Evolutionary conservation across 805 yeast genomes (phyloP).

Genomic region (Starmerella khaoyaiensis): DNA sequence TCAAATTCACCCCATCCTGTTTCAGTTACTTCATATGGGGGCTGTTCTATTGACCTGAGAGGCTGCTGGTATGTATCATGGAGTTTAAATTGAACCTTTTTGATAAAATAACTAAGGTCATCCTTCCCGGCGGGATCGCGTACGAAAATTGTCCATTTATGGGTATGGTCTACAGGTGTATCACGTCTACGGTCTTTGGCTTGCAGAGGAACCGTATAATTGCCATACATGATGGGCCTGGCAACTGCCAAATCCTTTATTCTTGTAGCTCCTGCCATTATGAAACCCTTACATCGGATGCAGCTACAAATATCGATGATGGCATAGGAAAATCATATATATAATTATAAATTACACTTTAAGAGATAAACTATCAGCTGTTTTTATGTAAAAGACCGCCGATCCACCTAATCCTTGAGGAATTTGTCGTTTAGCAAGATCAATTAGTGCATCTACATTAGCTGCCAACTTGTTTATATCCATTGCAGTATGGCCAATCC

Average conservation of each 20-base stretch:
- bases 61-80: slow-evolving; percentile 90
- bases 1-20: slow-evolving; percentile 99
- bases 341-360: not conserved
- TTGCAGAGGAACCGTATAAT: slow-evolving; percentile 57
- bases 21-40: slow-evolving; percentile 91
- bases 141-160: slow-evolving; percentile 87
- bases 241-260: slow-evolving; percentile 49
- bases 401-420: slow-evolving; percentile 13
- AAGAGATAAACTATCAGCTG: slow-evolving; percentile 21
- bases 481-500: slow-evolving; percentile 23
- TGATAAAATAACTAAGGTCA: slow-evolving; percentile 69
- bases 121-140: slow-evolving; percentile 60
- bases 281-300: not conserved
- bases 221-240: slow-evolving; percentile 72
- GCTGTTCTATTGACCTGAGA: slow-evolving; percentile 70
- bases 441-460: slow-evolving; percentile 17
- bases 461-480: slow-evolving; percentile 16
- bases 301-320: not conserved
- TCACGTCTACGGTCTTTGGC: slow-evolving; percentile 38
- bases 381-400: slow-evolving; percentile 18
- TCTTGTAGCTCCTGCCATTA: slow-evolving; percentile 14
- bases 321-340: not conserved
- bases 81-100: slow-evolving; percentile 82
- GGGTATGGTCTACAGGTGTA: slow-evolving; percentile 85
- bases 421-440: slow-evolving; percentile 7